Base-by-base conservation (phyloP, 129 eudicot species). In the Flaveria trinervia region DNA sequence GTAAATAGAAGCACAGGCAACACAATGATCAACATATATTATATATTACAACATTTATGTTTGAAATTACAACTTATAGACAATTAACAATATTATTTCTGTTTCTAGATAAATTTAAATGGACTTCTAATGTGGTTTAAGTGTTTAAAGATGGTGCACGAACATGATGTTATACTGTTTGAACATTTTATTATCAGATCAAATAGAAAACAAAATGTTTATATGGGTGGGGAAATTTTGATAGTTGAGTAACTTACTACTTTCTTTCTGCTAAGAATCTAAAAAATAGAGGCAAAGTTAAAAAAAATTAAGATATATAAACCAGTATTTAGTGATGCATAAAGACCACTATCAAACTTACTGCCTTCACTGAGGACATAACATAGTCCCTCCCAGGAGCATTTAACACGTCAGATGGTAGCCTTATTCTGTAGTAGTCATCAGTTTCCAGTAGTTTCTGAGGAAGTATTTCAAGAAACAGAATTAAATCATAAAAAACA, bases 311-410 rank as follows among this genome's bases (percentile, higher is more conserved):
- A 64, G n/a, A 11, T 50, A 9, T 14, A 28, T 17, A 76, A 49
- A 76, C 49, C 49, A 62, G 30, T 17, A 26, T 59, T 77, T 54
- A 23, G 25, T 16, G 56, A 65, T 64, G 77, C 46, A 73, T 25
- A 66, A 66, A 2, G 41, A 23, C 13, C 9, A 43, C 52, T 72
- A 9, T 67, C 41, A 68, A 70, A 80, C 96, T 85, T 85, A 93
- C 98, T 56, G 98, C 98, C 84, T 89, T 93, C 74, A 93, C 93
- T 10, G 93, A 89, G 60, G 98, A 89, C 10, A 91, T 73, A 48
- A 89, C 82, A 59, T 90, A 87, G 77, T 90, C 95, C 75, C 86
- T 93, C 61, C 97, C 98, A 50, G 96, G 91, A 68, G 91, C 82
- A 72, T 80, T 89, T 54, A 93, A 56, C 80, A 93, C 96, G 36